Percentiles rank a stretch among this genome's conserved stretches.
Conservation (phyloP, 345 rosid species). For the Citrus trifoliata region DNA sequence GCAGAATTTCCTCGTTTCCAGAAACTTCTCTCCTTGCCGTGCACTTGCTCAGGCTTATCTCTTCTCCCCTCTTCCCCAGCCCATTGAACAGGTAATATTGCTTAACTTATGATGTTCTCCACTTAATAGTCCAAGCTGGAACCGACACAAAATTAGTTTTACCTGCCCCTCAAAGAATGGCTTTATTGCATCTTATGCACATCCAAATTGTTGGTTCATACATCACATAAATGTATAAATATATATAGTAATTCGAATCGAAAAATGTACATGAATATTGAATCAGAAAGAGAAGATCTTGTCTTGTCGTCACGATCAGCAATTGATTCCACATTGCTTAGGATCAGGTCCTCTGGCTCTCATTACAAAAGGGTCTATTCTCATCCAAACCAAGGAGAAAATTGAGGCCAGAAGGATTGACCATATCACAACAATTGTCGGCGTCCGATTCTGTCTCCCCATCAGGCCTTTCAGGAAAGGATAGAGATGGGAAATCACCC, state of each 20-base stretch:
- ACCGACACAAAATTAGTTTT: no score
- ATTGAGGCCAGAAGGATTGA: conserved; percentile 87
- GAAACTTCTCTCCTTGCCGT: no score
- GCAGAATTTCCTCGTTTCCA: no score
- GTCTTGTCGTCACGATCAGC: conserved; percentile 33
- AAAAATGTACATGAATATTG: background rate
- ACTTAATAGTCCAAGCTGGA: no score
- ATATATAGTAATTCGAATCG: background rate
- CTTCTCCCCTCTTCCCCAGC: no score
- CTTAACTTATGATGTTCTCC: no score
- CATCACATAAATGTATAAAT: background rate
- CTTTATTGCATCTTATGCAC: conserved; percentile 5
- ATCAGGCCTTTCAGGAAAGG: conserved; percentile 98
- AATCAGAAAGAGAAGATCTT: background rate
- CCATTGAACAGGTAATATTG: no score
- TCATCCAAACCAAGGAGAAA: conserved; percentile 94
- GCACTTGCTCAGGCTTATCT: no score
- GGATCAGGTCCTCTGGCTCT: conserved; percentile 93
- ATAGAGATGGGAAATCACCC: conserved; percentile 95
- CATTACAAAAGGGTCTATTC: conserved; percentile 84
- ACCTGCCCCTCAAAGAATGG: background rate
- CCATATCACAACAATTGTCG: conserved; percentile 94
- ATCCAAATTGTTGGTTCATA: background rate
- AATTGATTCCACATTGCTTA: conserved; percentile 83
- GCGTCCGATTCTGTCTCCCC: conserved; percentile 95